Conservation (phyloP, 2,329 filamentous ascomycete species). For the Clonostachys rosea region DNA sequence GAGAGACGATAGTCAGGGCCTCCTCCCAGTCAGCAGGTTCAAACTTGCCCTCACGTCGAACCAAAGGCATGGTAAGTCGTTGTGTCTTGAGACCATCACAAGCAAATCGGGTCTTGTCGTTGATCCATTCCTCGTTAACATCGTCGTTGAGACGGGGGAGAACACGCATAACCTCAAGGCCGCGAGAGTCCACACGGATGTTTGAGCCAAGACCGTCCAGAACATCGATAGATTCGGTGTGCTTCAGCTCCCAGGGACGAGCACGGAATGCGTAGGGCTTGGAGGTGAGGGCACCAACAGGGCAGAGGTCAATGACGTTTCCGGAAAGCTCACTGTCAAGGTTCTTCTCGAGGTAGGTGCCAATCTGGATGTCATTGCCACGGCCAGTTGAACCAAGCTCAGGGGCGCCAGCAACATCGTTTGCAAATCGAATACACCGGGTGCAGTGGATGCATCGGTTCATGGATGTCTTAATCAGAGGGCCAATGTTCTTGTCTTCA, state of each 20-base stretch:
- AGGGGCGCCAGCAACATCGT: conserved; percentile 92
- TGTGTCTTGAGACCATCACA: conserved; percentile 97
- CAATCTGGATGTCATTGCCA: conserved; percentile 97
- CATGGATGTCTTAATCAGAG: conserved; percentile 98
- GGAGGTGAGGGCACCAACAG: conserved; percentile 91
- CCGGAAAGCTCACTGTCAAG: conserved; percentile 92
- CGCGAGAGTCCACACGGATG: conserved; percentile 88
- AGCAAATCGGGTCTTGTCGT: conserved; percentile 95
- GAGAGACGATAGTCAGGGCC: conserved; percentile 80
- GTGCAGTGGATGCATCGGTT: conserved; percentile 99
- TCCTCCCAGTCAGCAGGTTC: conserved; percentile 94
- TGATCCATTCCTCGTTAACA: conserved; percentile 99
- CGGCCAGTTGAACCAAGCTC: conserved; percentile 92
- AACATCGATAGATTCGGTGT: conserved; percentile 93
- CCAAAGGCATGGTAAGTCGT: conserved; percentile 85
- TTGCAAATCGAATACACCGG: conserved; percentile 94
- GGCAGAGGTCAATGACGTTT: conserved; percentile 97
- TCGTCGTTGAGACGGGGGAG: conserved; percentile 93
- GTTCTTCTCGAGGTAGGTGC: conserved; percentile 92
- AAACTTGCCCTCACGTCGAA: conserved; percentile 86
- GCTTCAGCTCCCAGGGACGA: conserved; percentile 94
- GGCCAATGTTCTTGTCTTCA: conserved; percentile 99
- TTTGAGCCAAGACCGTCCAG: conserved; percentile 90
- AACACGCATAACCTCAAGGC: conserved; percentile 93
- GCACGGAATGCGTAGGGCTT: conserved; percentile 98